Conservation (phyloP, 805 yeast species). For the Wickerhamiella bombiphila region DNA sequence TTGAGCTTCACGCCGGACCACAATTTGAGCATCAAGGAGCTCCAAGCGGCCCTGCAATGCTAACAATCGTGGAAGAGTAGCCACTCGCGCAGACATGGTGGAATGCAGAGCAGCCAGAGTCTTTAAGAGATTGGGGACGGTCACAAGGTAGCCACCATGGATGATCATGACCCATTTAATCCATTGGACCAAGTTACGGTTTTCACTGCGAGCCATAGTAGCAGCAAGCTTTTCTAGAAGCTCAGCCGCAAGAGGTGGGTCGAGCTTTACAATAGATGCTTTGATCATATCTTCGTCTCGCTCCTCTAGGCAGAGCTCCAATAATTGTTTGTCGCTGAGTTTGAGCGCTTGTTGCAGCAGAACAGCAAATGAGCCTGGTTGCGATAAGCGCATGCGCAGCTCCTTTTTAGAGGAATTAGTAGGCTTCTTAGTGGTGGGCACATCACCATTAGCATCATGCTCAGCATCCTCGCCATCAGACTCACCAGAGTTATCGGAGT, state of each 20-base stretch:
- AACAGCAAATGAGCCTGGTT: constrained; percentile 66
- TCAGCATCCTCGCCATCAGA: constrained; percentile 8
- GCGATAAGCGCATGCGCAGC: constrained; percentile 32
- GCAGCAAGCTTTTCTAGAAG: constrained; percentile 36
- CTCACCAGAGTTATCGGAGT: too few species aligned
- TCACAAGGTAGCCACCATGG: constrained; percentile 50
- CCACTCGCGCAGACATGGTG: constrained; percentile 40
- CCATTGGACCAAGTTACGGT: constrained; percentile 48
- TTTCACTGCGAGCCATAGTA: constrained; percentile 38
- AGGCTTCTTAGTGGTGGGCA: constrained; percentile 1
- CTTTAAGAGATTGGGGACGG: constrained; percentile 37
- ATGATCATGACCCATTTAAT: constrained; percentile 62
- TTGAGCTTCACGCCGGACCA: constrained; percentile 41
- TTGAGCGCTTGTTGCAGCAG: constrained; percentile 79
- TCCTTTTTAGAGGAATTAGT: constrained; percentile 21
- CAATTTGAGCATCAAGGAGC: constrained; percentile 60
- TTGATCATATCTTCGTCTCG: constrained; percentile 38
- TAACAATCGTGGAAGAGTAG: constrained; percentile 49
- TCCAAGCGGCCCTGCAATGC: constrained; percentile 78
- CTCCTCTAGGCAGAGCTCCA: constrained; percentile 63
- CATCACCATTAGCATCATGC: constrained; percentile 1
- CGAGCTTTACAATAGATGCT: constrained; percentile 40
- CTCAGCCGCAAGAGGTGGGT: constrained; percentile 28
- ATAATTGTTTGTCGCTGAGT: constrained; percentile 69
- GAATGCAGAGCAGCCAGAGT: constrained; percentile 43